phyloP scores from a whole-genome alignment of 1,284 basidiomycete species.

The Leccinum fallax region DNA sequence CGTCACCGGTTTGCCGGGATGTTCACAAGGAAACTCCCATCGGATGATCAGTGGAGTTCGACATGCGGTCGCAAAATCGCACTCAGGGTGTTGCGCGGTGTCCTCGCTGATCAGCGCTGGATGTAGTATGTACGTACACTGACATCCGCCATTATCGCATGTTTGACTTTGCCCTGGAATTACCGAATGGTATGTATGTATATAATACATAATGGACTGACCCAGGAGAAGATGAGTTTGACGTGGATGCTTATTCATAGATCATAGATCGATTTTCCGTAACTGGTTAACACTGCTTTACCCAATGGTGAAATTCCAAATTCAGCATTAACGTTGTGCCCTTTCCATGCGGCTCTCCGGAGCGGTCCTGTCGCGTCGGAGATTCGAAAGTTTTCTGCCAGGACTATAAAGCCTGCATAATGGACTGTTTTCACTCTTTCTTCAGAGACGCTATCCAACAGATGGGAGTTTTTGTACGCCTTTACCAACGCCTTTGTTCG shows the following conservation, averaged over 20 bases:
- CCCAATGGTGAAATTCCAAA: constrained; percentile 33
- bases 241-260: neutral
- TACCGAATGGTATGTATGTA: neutral
- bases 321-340: neutral
- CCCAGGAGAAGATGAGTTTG: neutral
- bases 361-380: constrained; percentile 28
- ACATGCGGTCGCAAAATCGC: neutral
- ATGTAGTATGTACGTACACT: neutral
- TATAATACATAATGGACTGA: neutral
- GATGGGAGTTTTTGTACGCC: constrained; percentile 37
- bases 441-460: constrained; percentile 35
- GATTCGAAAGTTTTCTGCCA: constrained; percentile 22
- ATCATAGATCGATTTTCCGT: constrained; percentile 17
- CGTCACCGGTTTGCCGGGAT: neutral
- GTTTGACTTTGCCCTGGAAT: neutral
- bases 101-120: neutral
- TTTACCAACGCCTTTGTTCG: constrained; percentile 33
- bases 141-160: neutral
- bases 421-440: neutral
- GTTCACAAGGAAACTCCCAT: constrained; percentile 1
- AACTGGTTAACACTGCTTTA: neutral
- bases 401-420: constrained; percentile 26
- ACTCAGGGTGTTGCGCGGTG: neutral
- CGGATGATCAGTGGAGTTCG: neutral
- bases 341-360: constrained; percentile 21